phyloP scores from a whole-genome alignment of 345 rosid species.

The Eucalyptus sp. region DNA sequence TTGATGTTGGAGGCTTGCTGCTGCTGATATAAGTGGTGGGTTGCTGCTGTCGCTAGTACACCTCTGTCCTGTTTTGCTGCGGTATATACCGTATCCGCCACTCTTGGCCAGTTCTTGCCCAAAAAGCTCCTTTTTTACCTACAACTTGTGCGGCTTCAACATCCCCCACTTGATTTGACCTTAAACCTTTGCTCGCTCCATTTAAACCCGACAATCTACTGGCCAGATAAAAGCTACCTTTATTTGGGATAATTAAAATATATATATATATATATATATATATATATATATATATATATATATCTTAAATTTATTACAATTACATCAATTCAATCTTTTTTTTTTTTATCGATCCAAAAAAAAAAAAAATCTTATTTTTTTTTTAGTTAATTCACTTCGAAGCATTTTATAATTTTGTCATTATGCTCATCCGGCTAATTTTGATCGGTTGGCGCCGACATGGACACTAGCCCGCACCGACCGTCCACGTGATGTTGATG shows the following conservation, averaged over 20 bases:
- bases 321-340: too few relatives aligned
- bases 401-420: too few relatives aligned
- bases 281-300: too few relatives aligned
- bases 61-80: not conserved
- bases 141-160: not conserved
- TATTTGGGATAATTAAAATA: accelerated
- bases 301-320: too few relatives aligned
- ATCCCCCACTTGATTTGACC: not conserved
- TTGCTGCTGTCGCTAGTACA: not conserved
- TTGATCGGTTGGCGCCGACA: accelerated
- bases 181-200: not conserved
- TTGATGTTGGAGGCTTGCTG: not conserved
- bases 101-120: not conserved
- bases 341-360: too few relatives aligned
- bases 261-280: too few relatives aligned
- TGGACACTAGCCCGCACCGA: accelerated
- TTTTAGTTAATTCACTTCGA: too few relatives aligned
- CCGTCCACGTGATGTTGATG: accelerated
- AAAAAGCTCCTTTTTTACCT: not conserved
- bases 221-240: not conserved
- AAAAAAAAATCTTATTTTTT: too few relatives aligned
- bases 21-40: not conserved
- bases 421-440: too few relatives aligned
- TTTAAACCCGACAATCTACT: not conserved
- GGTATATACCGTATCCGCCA: not conserved